Conservation (phyloP, 2,329 filamentous ascomycete genomes). For the Teratosphaeria gauchensis region DNA sequence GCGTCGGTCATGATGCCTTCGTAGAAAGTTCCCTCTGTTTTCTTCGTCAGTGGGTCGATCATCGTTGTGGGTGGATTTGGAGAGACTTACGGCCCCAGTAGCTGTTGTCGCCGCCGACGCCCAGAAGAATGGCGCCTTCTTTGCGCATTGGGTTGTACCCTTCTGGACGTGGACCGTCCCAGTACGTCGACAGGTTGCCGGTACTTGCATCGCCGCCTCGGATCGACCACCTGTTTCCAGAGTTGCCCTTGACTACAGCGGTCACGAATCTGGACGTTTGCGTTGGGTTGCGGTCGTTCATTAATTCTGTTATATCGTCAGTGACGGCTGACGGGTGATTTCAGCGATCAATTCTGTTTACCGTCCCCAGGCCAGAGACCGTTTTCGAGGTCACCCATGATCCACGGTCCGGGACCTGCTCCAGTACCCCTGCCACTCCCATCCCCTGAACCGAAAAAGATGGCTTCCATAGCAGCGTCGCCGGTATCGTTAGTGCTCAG, state of each 20-base stretch:
- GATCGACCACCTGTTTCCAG: slow-evolving; percentile 48
- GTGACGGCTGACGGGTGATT: background rate
- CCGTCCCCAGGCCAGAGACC: slow-evolving; percentile 50
- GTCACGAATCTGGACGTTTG: slow-evolving; percentile 49
- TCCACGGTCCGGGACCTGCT: slow-evolving; percentile 51
- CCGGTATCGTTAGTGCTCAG: slow-evolving; percentile 39
- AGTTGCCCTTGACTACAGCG: slow-evolving; percentile 46
- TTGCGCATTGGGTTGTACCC: slow-evolving; percentile 56
- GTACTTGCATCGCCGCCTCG: slow-evolving; percentile 48
- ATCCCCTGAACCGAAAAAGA: slow-evolving; percentile 49
- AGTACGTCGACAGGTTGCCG: slow-evolving; percentile 49
- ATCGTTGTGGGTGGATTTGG: background rate
- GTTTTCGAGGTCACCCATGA: slow-evolving; percentile 62
- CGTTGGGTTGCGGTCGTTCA: slow-evolving; percentile 45
- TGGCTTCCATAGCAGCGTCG: slow-evolving; percentile 58
- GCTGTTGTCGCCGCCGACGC: slow-evolving; percentile 61
- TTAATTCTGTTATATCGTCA: slow-evolving; percentile 35
- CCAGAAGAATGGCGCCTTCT: slow-evolving; percentile 57
- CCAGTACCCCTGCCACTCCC: slow-evolving; percentile 46
- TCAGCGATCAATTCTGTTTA: background rate
- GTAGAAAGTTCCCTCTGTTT: slow-evolving; percentile 41
- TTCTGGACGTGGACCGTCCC: slow-evolving; percentile 46
- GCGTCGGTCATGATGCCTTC: slow-evolving; percentile 56
- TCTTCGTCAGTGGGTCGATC: background rate
- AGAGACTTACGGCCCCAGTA: slow-evolving; percentile 28